phyloP scores from a whole-genome alignment of 1,139 yeast genomes.

The Trichomonascaceae sp. region DNA sequence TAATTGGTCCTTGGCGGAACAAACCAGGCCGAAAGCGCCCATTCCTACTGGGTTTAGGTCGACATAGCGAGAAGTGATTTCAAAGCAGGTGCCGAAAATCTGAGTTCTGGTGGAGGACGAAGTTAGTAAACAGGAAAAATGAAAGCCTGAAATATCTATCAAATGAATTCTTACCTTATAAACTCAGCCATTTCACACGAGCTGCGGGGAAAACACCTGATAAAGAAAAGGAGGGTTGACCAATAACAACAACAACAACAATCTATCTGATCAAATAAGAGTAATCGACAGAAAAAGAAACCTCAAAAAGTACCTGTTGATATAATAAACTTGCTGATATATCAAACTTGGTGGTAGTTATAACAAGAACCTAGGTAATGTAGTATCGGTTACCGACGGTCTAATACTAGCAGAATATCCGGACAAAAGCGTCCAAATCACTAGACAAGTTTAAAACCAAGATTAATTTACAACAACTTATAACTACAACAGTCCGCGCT shows the following conservation, averaged over 20 bases:
- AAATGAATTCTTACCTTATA: constrained; percentile 22
- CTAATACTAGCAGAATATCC: too few relatives aligned
- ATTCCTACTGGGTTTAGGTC: constrained; percentile 96
- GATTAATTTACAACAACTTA: not conserved
- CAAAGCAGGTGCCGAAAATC: constrained; percentile 48
- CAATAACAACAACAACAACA: not conserved
- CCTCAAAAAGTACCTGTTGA: not conserved
- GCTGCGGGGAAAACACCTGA: not conserved
- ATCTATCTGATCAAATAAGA: not conserved
- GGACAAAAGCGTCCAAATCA: too few relatives aligned
- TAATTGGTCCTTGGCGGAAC: constrained; percentile 89
- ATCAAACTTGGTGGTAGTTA: not conserved
- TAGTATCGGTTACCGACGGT: not conserved
- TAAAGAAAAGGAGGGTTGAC: not conserved
- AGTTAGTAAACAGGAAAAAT: not conserved
- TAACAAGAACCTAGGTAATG: not conserved
- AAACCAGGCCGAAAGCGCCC: constrained; percentile 98
- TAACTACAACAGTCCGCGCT: not conserved
- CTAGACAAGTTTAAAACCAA: too few relatives aligned
- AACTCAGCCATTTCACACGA: constrained; percentile 25
- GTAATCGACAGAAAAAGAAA: not conserved
- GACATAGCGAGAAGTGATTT: constrained; percentile 83
- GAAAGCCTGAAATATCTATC: not conserved
- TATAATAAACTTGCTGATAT: not conserved
- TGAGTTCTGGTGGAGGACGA: constrained; percentile 37